Evolutionary conservation across 345 rosid genomes (phyloP).

Genomic region (Bruguiera sexangula): DNA sequence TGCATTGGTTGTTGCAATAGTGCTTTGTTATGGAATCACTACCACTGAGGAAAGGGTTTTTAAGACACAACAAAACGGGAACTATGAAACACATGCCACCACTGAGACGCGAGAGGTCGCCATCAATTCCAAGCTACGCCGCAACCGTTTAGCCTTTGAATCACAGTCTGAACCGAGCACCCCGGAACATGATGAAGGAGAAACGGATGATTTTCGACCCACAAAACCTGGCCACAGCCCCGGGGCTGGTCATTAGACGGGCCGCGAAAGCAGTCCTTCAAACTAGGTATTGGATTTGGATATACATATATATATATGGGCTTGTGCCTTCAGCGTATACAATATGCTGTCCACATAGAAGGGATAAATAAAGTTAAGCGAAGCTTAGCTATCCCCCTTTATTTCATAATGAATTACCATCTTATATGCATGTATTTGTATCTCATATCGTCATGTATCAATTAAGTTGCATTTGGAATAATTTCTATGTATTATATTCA

Average conservation of each 20-base stretch:
- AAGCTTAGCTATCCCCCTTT: too few relatives aligned
- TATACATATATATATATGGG: too few relatives aligned
- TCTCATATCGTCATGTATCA: too few relatives aligned
- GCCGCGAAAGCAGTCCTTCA: conserved; percentile 10
- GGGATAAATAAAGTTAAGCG: too few relatives aligned
- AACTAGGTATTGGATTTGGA: neutral
- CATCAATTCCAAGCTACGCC: conserved; percentile 3
- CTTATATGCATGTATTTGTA: too few relatives aligned
- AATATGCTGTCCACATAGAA: too few relatives aligned
- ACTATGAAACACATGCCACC: neutral
- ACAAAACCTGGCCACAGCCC: conserved; percentile 57
- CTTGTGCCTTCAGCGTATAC: too few relatives aligned
- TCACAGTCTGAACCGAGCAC: neutral
- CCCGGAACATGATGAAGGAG: neutral
- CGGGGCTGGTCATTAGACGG: conserved; percentile 48
- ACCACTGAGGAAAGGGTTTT: conserved; percentile 23
- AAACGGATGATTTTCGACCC: conserved; percentile 37
- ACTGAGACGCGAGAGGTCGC: neutral
- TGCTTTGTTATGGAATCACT: conserved; percentile 21
- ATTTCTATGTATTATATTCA: too few relatives aligned
- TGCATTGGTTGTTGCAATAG: conserved; percentile 16
- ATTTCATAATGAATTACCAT: too few relatives aligned
- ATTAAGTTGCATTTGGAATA: too few relatives aligned
- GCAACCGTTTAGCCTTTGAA: conserved; percentile 16
- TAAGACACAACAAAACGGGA: neutral